These are phyloP conservation scores for Tanacetum coccineum DNA, from an alignment of 129 eudicot genomes.

Conservation along the genomic window DNA sequence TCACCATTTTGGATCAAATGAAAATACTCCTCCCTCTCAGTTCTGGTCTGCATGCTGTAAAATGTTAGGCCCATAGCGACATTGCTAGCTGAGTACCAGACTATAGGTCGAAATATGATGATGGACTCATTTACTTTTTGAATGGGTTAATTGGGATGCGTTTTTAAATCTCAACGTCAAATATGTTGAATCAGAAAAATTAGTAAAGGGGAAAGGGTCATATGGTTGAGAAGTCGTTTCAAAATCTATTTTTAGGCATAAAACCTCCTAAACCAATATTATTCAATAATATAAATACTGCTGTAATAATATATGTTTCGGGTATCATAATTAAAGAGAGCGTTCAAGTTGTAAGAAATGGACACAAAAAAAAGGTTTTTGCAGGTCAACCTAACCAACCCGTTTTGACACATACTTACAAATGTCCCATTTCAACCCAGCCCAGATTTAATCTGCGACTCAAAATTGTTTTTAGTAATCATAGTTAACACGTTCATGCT, in stretches of 20 bases:
- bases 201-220: slow-evolving; percentile 4
- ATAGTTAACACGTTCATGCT: too few species aligned
- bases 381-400: too few species aligned
- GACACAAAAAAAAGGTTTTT: too few species aligned
- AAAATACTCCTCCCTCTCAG: slow-evolving; percentile 74
- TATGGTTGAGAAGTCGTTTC: slow-evolving; percentile 1
- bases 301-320: too few species aligned
- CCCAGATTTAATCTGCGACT: background rate
- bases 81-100: slow-evolving; percentile 16
- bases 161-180: slow-evolving; percentile 4
- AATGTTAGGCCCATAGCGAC: slow-evolving; percentile 33
- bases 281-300: too few species aligned
- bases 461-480: too few species aligned
- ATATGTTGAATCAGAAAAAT: background rate
- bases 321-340: too few species aligned
- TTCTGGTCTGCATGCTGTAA: slow-evolving; percentile 57
- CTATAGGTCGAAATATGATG: background rate
- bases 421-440: background rate
- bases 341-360: too few species aligned
- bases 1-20: slow-evolving; percentile 69
- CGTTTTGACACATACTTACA: background rate
- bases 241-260: slow-evolving; percentile 5
- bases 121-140: slow-evolving; percentile 4
- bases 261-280: background rate
- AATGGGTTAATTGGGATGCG: slow-evolving; percentile 1